phyloP scores from a whole-genome alignment of 208 protist genomes.

The Leishmania aethiopica region DNA sequence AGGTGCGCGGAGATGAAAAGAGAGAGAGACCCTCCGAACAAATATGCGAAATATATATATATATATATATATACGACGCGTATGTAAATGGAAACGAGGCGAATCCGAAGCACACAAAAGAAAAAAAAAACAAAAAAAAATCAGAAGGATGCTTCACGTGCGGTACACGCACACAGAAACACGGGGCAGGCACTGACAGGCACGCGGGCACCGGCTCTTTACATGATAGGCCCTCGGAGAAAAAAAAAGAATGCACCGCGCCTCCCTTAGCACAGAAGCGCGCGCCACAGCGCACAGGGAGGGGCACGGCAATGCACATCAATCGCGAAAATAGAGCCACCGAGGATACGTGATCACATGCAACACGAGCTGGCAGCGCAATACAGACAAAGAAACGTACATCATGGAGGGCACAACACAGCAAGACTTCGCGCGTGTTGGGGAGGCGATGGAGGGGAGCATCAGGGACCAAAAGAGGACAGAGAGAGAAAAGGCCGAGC shows the following conservation, averaged over 20 bases:
- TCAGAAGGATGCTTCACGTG: too few relatives aligned
- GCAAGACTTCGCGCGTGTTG: neutral
- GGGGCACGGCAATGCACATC: neutral
- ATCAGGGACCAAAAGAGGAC: neutral
- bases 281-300: neutral
- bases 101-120: neutral
- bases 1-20: too few relatives aligned
- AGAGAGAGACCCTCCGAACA: too few relatives aligned
- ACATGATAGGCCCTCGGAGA: neutral
- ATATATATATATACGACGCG: too few relatives aligned
- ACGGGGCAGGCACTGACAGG: neutral
- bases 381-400: neutral
- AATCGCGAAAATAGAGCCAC: neutral
- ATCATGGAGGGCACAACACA: neutral
- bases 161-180: neutral
- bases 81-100: neutral
- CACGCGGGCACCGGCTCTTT: neutral
- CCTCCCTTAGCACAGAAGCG: neutral
- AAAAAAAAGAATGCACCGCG: neutral
- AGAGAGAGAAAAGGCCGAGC: neutral
- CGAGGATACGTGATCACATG: neutral
- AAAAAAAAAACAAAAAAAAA: neutral
- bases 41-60: too few relatives aligned
- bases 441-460: neutral
- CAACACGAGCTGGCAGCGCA: neutral